Base-by-base conservation (phyloP, 768 basidiomycete genomes). In the Mycena filopes region DNA sequence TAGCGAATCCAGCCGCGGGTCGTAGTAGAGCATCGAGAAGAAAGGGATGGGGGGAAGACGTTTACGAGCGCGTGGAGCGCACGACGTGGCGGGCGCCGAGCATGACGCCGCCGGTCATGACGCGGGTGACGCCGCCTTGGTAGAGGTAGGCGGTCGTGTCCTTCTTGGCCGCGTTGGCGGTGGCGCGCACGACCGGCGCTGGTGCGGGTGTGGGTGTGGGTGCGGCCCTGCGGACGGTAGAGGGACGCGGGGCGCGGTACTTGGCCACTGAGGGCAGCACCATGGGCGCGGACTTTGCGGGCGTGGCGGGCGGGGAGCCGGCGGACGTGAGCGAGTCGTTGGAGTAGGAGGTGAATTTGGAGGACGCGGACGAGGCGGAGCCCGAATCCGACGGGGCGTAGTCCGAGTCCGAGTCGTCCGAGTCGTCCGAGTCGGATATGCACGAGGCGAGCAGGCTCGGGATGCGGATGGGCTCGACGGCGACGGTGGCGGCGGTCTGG, bases 71-170 rank as follows among this genome's bases (percentile, higher is more conserved):
- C n/a, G 46, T 59, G 29, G 18, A 28, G 55, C 43, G 43, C 41
- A 36, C 50, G 50, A 42, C 57, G 47, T 42, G 41, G 23, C 66
- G 66, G 4, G 60, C 33, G 48, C 45, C 69, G 69, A 68, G 69
- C 71, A 75, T 71, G 61, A 72, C 66, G 36, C 67, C 67, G 29
- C 67, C 67, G 31, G 67, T 64, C 67, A 68, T 68, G 54, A 68
- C 67, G 63, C 62, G 67, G 8, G 67, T 68, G 33, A 56, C 61
- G 25, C 67, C 67, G 56, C 60, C 66, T 31, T 63, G 53, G 25
- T 48, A 48, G 26, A 48, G 28, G 55, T 56, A 64, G 20, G 63
- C 38, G 2, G 63, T 64, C 21, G 46, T 48, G 46, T 48, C 46
- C 26, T 48, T 48, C 46, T 48, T 48, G 6, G 46, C 26, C 10